These are phyloP conservation scores for Puccinia hordei DNA, from an alignment of 1,284 basidiomycete genomes.

Conservation along the genomic window DNA sequence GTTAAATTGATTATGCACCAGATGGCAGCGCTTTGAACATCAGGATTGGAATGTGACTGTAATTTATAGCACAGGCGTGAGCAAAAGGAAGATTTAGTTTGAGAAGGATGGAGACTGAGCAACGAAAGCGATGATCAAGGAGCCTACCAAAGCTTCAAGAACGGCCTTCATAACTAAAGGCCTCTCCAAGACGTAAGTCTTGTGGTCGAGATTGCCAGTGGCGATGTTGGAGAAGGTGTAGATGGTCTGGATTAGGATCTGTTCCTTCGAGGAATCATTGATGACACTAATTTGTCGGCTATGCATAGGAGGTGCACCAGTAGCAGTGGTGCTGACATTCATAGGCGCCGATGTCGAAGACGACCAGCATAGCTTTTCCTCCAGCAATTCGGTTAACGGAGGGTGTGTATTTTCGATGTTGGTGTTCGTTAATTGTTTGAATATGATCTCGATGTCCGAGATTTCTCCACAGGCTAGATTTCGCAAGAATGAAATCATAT, in stretches of 20 bases:
- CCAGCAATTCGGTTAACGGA: conserved; percentile 24
- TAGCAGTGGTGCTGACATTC: not conserved
- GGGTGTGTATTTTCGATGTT: not conserved
- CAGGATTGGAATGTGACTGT: conserved; percentile 48
- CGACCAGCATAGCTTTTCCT: conserved; percentile 22
- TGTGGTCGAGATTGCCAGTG: conserved; percentile 39
- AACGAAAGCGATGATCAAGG: not conserved
- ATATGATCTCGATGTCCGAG: conserved; percentile 41
- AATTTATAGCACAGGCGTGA: not conserved
- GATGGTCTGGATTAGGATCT: conserved; percentile 43
- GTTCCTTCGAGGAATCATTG: conserved; percentile 30
- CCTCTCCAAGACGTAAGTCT: conserved; percentile 28
- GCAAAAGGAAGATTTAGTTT: not conserved
- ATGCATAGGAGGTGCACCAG: not conserved
- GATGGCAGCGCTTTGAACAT: conserved; percentile 37
- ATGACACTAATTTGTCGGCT: conserved; percentile 16
- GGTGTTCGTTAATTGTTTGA: conserved; percentile 28
- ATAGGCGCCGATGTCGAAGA: not conserved
- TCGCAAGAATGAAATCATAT: conserved; percentile 44
- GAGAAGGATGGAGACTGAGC: not conserved
- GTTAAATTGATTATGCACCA: conserved; percentile 49
- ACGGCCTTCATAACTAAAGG: conserved; percentile 31
- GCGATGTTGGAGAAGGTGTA: conserved; percentile 47
- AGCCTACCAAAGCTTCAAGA: conserved; percentile 38
- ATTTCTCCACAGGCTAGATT: conserved; percentile 47